A percentile compares a stretch with the other conserved stretches of the same genome.
Evolutionary conservation across 2,329 filamentous ascomycete species (phyloP).

Genomic region (Stagonosporopsis tanaceti): DNA sequence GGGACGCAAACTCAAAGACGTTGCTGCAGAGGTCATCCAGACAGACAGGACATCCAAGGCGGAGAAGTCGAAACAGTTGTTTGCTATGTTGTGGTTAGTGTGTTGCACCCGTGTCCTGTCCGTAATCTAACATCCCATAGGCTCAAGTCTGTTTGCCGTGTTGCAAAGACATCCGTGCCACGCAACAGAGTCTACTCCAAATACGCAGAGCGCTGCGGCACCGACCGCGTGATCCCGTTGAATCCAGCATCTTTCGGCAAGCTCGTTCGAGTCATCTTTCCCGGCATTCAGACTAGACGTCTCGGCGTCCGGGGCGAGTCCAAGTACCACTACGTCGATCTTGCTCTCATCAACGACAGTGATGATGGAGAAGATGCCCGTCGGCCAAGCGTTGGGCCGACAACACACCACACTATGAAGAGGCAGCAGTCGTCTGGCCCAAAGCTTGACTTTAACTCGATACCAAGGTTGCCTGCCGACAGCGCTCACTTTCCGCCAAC

Average conservation of each 20-base stretch:
- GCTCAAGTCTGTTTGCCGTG: slow-evolving; percentile 74
- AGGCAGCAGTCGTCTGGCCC: slow-evolving; percentile 45
- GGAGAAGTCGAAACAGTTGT: slow-evolving; percentile 83
- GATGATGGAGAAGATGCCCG: slow-evolving; percentile 38
- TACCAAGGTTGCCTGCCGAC: slow-evolving; percentile 57
- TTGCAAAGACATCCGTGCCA: slow-evolving; percentile 85
- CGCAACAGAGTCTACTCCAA: slow-evolving; percentile 93
- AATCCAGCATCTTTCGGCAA: slow-evolving; percentile 99
- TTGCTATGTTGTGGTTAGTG: slow-evolving; percentile 85
- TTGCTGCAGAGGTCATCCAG: slow-evolving; percentile 77
- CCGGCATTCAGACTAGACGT: slow-evolving; percentile 89
- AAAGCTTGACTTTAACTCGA: slow-evolving; percentile 50
- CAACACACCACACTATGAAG: slow-evolving; percentile 34
- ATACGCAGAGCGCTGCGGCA: slow-evolving; percentile 92
- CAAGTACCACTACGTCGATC: slow-evolving; percentile 88
- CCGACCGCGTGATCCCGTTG: slow-evolving; percentile 89
- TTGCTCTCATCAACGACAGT: slow-evolving; percentile 59
- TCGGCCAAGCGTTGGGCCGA: slow-evolving; percentile 32
- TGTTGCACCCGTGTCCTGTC: background rate
- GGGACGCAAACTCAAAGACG: slow-evolving; percentile 71
- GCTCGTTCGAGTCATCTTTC: slow-evolving; percentile 93
- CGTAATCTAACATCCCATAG: slow-evolving; percentile 55
- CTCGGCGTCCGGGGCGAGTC: slow-evolving; percentile 95
- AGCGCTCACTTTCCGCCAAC: slow-evolving; percentile 56
- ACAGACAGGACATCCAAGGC: slow-evolving; percentile 83